A percentile compares a stretch with the other conserved stretches of the same genome.
phyloP scores from a whole-genome alignment of 805 yeast genomes.

The Danielozyma ontarioensis region DNA sequence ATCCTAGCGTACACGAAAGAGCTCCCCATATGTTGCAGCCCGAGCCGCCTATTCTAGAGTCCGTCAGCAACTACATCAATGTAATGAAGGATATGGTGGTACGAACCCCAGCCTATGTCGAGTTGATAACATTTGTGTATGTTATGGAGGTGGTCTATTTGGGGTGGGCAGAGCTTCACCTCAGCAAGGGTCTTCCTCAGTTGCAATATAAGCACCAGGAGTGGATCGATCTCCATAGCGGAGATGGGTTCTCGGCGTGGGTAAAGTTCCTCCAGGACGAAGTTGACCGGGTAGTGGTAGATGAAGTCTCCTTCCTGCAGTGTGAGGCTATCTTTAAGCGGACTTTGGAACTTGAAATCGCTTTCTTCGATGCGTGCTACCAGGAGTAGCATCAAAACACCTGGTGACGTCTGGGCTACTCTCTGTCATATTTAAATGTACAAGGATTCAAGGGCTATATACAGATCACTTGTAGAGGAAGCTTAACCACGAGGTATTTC shows the following conservation, averaged over 20 bases:
- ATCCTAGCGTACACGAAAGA: slow-evolving; percentile 12
- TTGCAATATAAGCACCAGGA: slow-evolving; percentile 44
- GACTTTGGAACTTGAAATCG: slow-evolving; percentile 36
- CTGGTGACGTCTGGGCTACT: too few relatives aligned
- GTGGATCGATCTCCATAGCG: slow-evolving; percentile 51
- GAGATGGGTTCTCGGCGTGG: slow-evolving; percentile 44
- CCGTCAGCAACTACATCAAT: slow-evolving; percentile 34
- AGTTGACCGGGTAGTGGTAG: slow-evolving; percentile 33
- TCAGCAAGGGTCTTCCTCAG: slow-evolving; percentile 12
- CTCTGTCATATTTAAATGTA: too few relatives aligned
- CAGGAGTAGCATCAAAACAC: slow-evolving; percentile 3
- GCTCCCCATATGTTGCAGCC: slow-evolving; percentile 14
- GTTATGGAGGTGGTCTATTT: slow-evolving; percentile 48
- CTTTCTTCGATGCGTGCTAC: slow-evolving; percentile 46
- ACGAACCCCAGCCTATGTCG: slow-evolving; percentile 28
- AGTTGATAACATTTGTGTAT: slow-evolving; percentile 39
- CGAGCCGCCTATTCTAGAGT: slow-evolving; percentile 18
- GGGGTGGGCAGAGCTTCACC: slow-evolving; percentile 44
- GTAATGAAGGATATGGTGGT: slow-evolving; percentile 25
- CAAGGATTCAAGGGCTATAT: too few relatives aligned
- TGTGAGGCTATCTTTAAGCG: slow-evolving; percentile 23
- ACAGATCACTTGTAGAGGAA: slow-evolving; percentile 43
- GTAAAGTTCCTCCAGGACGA: slow-evolving; percentile 40
- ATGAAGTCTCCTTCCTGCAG: slow-evolving; percentile 10
- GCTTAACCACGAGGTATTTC: slow-evolving; percentile 56